Base-by-base conservation (phyloP, 148 eudicot genomes). In the Heliamphora exappendiculata region DNA sequence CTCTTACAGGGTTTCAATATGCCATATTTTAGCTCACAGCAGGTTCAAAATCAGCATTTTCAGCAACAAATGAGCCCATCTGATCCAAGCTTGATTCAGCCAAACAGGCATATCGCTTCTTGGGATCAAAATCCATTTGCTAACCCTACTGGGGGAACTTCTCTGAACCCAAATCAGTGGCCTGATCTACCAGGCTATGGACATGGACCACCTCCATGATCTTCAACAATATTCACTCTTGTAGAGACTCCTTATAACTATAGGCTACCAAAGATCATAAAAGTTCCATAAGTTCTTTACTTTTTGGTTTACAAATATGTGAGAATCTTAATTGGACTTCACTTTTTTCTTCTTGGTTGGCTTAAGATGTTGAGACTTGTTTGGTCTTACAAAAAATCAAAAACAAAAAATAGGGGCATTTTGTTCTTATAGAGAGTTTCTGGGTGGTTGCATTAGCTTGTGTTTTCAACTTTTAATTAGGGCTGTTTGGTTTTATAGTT, bases 1-100 rank as follows among this genome's bases (percentile, higher is more conserved):
- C 73, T 77, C 28, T 31, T 83, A 37, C 84, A 86, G 42, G 85
- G 85, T 45, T 58, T 83, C 29, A 80, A 79, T 62, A 13, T 76
- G 8, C 63, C 73, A 51, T 33, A 80, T 29, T 59, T 36, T 24
- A 33, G 8, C 33, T 77, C 67, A 67, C 75, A n/a, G n/a, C n/a
- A n/a, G n/a, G n/a, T n/a, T n/a, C n/a, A n/a, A n/a, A n/a, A n/a
- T n/a, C n/a, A n/a, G n/a, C n/a, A n/a, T n/a, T n/a, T n/a, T n/a
- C n/a, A n/a, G n/a, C n/a, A n/a, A n/a, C n/a, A 79, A 50, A 47
- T 39, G 76, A 79, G 58, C 24, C 68, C 76, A 78, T 50, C 64
- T 72, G 76, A 20, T 49, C 73, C 28, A 19, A 49, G 28, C 58
- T 49, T 70, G 41, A 49, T 70, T 53, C 73, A 70, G 26, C 55